phyloP scores from a whole-genome alignment of 345 rosid genomes.

The Excoecaria cochinchinensis region DNA sequence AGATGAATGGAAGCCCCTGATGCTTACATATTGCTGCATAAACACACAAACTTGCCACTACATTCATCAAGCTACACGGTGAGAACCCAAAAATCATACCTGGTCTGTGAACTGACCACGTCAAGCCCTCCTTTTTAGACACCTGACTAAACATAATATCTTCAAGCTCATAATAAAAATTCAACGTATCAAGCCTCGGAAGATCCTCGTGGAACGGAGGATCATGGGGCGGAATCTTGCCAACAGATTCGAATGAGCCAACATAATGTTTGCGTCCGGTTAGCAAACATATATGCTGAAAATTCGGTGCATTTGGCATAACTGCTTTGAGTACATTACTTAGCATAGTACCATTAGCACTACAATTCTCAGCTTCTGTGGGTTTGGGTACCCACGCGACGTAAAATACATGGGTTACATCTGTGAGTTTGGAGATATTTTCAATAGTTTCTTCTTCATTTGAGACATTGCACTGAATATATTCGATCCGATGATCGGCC shows the following conservation, averaged over 20 bases:
- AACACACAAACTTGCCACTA: slow-evolving; percentile 51
- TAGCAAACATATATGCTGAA: slow-evolving; percentile 69
- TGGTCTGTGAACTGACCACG: slow-evolving; percentile 75
- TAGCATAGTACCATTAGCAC: slow-evolving; percentile 57
- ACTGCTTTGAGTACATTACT: slow-evolving; percentile 58
- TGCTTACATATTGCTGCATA: slow-evolving; percentile 80
- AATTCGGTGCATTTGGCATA: slow-evolving; percentile 60
- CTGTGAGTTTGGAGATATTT: slow-evolving; percentile 60
- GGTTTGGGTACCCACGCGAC: slow-evolving; percentile 53
- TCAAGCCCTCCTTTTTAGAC: slow-evolving; percentile 43
- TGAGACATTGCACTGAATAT: slow-evolving; percentile 75
- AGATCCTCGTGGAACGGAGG: slow-evolving; percentile 72
- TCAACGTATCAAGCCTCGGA: slow-evolving; percentile 52
- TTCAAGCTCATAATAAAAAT: slow-evolving; percentile 61
- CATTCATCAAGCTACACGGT: slow-evolving; percentile 63
- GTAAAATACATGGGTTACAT: slow-evolving; percentile 69
- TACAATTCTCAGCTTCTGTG: slow-evolving; percentile 58
- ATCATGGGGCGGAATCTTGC: slow-evolving; percentile 37
- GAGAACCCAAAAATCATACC: slow-evolving; percentile 62
- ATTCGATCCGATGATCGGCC: slow-evolving; percentile 64
- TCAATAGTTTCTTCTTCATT: slow-evolving; percentile 31
- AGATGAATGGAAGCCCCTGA: slow-evolving; percentile 48
- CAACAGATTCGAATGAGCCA: slow-evolving; percentile 41
- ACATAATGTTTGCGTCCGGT: slow-evolving; percentile 63
- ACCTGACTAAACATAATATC: slow-evolving; percentile 59